These are phyloP conservation scores for Globisporangium uncinulatum DNA, from an alignment of 352 stramenopile species.

Conservation along the genomic window DNA sequence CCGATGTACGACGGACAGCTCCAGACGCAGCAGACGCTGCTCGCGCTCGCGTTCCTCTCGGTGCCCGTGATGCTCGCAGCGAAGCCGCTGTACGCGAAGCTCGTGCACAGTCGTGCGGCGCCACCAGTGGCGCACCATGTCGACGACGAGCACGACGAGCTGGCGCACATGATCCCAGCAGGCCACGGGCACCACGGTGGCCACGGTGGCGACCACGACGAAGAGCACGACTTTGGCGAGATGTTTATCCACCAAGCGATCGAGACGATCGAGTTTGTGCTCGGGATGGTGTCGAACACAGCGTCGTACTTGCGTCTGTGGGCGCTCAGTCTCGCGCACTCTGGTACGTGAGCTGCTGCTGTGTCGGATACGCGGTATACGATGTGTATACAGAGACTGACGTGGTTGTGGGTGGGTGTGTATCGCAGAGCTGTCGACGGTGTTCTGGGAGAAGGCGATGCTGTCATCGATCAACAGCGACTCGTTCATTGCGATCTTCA, in stretches of 20 bases:
- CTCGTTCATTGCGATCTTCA: conserved; percentile 95
- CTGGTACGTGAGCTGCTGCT: conserved; percentile 33
- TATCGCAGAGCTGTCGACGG: conserved; percentile 61
- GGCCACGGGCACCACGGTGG: conserved; percentile 26
- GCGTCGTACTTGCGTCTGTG: conserved; percentile 99
- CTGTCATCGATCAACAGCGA: conserved; percentile 95
- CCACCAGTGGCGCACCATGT: conserved; percentile 61
- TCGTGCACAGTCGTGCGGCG: conserved; percentile 57
- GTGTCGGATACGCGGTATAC: background rate
- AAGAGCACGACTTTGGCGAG: conserved; percentile 95
- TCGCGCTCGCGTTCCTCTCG: conserved; percentile 93
- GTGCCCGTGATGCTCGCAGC: conserved; percentile 95
- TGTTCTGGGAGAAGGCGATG: conserved; percentile 99
- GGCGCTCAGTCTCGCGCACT: conserved; percentile 98
- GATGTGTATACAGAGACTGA: background rate
- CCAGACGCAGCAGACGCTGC: conserved; percentile 83
- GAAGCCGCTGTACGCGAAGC: conserved; percentile 92
- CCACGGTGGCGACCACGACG: conserved; percentile 32
- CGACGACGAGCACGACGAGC: conserved; percentile 78
- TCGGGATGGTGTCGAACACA: conserved; percentile 99
- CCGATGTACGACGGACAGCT: conserved; percentile 95
- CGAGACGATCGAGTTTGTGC: conserved; percentile 99
- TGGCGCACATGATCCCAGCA: conserved; percentile 42
- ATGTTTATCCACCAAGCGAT: conserved; percentile 99
- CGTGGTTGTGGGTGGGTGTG: conserved; percentile 29